Percentiles rank a stretch among this genome's conserved stretches.
These are phyloP conservation scores for Oryza glumipatula DNA, from an alignment of 176 grass and related monocot genomes.

Conservation along the genomic window DNA sequence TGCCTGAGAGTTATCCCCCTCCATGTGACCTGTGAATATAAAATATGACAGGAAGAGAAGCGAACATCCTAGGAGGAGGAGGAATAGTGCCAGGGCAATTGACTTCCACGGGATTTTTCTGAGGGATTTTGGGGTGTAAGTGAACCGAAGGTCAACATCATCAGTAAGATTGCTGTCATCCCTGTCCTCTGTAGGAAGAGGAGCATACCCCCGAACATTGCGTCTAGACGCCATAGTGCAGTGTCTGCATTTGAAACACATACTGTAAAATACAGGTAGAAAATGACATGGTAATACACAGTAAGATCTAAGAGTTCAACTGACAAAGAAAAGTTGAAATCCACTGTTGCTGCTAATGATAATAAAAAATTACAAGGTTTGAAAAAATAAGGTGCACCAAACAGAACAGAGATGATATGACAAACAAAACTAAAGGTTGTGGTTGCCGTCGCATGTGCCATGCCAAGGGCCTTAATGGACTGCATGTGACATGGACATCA, in stretches of 20 bases:
- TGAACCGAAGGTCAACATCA: slow-evolving; percentile 71
- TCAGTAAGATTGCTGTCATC: slow-evolving; percentile 15
- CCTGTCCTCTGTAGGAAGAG: slow-evolving; percentile 57
- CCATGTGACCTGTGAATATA: slow-evolving; percentile 89
- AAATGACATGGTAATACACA: not conserved
- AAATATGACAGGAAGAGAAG: slow-evolving; percentile 85
- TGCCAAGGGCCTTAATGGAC: no score
- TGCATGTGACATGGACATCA: no score
- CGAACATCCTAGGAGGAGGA: slow-evolving; percentile 64
- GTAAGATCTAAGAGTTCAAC: not conserved
- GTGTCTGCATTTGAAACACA: not conserved
- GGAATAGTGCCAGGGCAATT: slow-evolving; percentile 83
- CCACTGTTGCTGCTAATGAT: not conserved
- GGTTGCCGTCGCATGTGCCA: no score
- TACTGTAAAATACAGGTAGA: not conserved
- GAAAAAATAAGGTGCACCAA: no score
- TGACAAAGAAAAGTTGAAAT: not conserved
- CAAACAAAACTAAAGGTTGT: no score
- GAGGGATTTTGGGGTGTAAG: slow-evolving; percentile 74
- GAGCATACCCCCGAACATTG: slow-evolving; percentile 55
- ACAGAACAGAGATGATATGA: no score
- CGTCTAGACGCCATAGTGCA: slow-evolving; percentile 64
- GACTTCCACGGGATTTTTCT: slow-evolving; percentile 85
- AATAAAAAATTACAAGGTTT: no score
- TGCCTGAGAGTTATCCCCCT: slow-evolving; percentile 78